These are phyloP conservation scores for Annulohypoxylon stygium DNA, from an alignment of 495 filamentous ascomycete genomes.

Conservation along the genomic window DNA sequence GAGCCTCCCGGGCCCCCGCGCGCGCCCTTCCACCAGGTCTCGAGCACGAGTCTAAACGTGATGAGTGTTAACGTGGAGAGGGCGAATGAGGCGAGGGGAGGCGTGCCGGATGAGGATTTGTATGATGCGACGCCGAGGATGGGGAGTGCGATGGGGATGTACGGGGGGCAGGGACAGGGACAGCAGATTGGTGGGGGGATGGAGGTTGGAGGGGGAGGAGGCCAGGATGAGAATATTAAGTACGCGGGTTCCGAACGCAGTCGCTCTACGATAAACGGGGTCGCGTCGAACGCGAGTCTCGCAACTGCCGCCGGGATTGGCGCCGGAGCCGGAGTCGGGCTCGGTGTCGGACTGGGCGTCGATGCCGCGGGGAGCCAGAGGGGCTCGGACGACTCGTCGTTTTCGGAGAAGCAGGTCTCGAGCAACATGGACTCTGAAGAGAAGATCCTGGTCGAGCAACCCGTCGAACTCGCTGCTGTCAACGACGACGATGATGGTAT, in stretches of 20 bases:
- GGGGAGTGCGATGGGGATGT: not conserved
- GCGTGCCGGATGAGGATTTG: conserved; percentile 57
- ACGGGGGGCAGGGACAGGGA: not conserved
- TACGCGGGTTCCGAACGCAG: conserved; percentile 44
- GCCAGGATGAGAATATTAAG: conserved; percentile 42
- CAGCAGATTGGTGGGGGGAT: not conserved
- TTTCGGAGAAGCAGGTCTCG: conserved; percentile 18
- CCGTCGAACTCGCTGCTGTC: conserved; percentile 43
- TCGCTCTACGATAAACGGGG: conserved; percentile 15
- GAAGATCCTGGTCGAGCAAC: conserved; percentile 63
- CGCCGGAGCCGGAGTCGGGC: not conserved
- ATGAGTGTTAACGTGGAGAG: conserved; percentile 45
- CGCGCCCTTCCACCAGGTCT: conserved; percentile 46
- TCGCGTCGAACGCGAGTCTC: not conserved
- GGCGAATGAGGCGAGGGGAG: conserved; percentile 36
- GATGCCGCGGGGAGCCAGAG: not conserved
- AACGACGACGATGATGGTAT: conserved; percentile 64
- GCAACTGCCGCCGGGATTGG: not conserved
- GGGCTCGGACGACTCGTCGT: conserved; percentile 41
- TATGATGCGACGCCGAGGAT: conserved; percentile 60
- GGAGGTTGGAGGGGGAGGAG: not conserved
- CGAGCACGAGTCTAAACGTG: conserved; percentile 38
- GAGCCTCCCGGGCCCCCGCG: conserved; percentile 42
- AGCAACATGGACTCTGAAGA: conserved; percentile 58
- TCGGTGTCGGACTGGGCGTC: not conserved